Evolutionary conservation across 192 early-diverging fungal genomes (phyloP), one percentile per base, ranked within the genome.

Genomic region (Podila clonocystis): DNA sequence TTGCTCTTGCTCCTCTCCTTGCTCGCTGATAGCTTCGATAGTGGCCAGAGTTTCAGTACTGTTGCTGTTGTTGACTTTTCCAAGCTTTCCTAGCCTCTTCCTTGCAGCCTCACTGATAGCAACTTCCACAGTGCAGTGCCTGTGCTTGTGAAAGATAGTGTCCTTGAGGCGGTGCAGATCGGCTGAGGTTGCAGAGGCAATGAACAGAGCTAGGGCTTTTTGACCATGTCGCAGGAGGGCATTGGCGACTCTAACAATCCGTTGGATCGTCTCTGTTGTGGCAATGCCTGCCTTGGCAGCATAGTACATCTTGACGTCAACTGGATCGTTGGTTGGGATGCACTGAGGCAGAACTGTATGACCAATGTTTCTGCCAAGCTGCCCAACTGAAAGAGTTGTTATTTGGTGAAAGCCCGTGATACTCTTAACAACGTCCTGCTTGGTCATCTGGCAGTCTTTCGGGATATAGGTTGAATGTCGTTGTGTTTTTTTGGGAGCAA

Each of bases 161-260:
- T 58, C 58, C 9, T 58, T 58, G 24, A 58, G 28, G 58, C 24
- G n/a, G 24, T 26, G 58, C 28, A 58, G 58, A 58, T 58, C 58
- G 33, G 7, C 3, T 34, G 33, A 6, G 12, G n/a, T 26, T 0
- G 19, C 24, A 58, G 11, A 30, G 17, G 19, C 7, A 28, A 58
- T 1, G 9, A 28, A 58, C 58, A 58, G 17, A n/a, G 58, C 58
- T 9, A 58, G 4, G 2, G 58, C 58, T 5, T 26, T 28, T 26
- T 58, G 58, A 20, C 57, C 57, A 58, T 58, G 57, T 20, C 57
- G 57, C 22, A 58, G 28, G 22, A 58, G 22, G 22, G 20, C 57
- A 28, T 58, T 58, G 57, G 20, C 6, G 6, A 58, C 57, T 24
- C 57, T 20, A 58, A 58, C 57, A 58, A 58, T 17, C 22, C n/a